These are phyloP conservation scores for Penicillium thymicola DNA, from an alignment of 2,329 filamentous ascomycete genomes.

Conservation along the genomic window DNA sequence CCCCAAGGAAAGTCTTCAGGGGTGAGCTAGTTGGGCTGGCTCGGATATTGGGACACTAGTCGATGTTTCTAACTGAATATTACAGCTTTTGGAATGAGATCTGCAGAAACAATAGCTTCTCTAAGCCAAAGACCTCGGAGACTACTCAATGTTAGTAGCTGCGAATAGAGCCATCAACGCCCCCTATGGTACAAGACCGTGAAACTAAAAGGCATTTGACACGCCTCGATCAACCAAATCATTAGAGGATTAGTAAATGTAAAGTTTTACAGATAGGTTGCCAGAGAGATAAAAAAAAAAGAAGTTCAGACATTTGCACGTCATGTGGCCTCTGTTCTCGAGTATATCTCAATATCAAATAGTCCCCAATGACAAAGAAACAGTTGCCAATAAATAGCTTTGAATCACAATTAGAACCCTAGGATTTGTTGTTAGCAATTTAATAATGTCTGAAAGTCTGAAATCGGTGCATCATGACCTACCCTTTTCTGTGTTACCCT, in stretches of 20 bases:
- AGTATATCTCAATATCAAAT: background rate
- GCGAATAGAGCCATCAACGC: background rate
- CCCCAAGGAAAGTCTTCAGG: background rate
- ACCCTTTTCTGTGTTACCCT: slow-evolving; percentile 77
- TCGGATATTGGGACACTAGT: background rate
- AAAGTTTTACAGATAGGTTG: background rate
- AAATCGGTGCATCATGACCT: slow-evolving; percentile 5
- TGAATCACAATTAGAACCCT: slow-evolving; percentile 1
- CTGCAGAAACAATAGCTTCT: background rate
- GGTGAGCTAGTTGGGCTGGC: background rate
- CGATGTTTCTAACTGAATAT: background rate
- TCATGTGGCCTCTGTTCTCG: background rate
- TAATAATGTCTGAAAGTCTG: background rate
- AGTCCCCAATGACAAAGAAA: background rate
- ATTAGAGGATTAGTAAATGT: background rate
- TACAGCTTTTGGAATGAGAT: background rate
- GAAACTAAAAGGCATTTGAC: background rate
- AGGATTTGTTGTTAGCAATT: background rate
- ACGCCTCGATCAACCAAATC: background rate
- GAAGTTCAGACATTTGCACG: background rate
- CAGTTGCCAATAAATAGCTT: background rate
- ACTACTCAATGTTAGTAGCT: background rate
- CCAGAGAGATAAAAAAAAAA: background rate
- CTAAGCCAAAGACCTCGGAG: background rate
- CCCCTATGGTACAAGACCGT: background rate